Conservation (phyloP, 257 asterid genomes). For the Primulina eburnea region DNA sequence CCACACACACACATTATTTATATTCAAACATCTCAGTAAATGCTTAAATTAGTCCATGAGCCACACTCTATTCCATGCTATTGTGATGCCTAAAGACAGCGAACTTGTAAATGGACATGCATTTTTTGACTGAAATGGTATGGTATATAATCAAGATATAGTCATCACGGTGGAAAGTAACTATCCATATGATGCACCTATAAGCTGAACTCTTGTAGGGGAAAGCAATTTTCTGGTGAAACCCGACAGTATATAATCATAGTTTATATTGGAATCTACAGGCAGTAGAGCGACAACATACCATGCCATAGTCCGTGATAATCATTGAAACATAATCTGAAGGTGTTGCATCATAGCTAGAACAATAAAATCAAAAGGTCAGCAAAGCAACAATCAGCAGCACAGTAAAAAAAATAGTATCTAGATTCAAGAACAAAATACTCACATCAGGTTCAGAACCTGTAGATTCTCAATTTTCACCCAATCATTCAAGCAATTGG, state of each 20-base stretch:
- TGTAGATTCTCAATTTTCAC: constrained; percentile 54
- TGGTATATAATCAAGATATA: background rate
- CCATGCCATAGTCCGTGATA: constrained; percentile 91
- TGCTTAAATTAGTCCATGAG: background rate
- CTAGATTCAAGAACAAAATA: constrained; percentile 10
- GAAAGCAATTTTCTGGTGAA: background rate
- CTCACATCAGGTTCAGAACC: constrained; percentile 74
- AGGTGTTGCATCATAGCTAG: constrained; percentile 87
- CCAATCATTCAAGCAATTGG: constrained; percentile 54
- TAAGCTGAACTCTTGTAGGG: background rate
- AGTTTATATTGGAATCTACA: constrained; percentile 6
- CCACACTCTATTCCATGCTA: background rate
- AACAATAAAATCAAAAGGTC: constrained; percentile 23
- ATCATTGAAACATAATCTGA: constrained; percentile 81
- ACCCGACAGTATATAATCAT: background rate
- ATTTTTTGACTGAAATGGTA: background rate
- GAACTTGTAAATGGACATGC: background rate
- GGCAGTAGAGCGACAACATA: constrained; percentile 34
- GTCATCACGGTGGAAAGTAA: background rate
- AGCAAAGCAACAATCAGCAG: constrained; percentile 3
- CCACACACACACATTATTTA: no score
- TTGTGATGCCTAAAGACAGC: background rate
- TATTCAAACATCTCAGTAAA: background rate
- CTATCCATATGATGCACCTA: background rate
- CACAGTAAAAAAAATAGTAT: constrained; percentile 6